These are phyloP conservation scores for Sporothrix sp. DNA, from an alignment of 2,329 filamentous ascomycete genomes.

Conservation along the genomic window DNA sequence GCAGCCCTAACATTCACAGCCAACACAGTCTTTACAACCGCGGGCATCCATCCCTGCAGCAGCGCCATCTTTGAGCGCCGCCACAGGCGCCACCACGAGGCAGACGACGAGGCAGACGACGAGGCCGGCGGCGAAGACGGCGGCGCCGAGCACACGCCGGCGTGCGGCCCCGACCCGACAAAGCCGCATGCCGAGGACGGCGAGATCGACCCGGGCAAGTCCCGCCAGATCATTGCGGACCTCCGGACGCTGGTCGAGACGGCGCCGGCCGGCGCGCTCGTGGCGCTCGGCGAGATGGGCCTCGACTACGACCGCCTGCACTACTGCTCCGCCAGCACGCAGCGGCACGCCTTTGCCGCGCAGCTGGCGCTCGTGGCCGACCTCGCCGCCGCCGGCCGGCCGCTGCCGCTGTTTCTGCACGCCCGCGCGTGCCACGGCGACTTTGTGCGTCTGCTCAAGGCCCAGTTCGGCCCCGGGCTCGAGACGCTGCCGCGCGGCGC, in stretches of 20 bases:
- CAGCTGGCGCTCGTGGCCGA: constrained; percentile 70
- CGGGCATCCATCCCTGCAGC: constrained; percentile 89
- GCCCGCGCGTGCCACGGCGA: constrained; percentile 79
- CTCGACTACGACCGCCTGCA: constrained; percentile 92
- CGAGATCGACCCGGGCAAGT: constrained; percentile 32
- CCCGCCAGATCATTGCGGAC: constrained; percentile 41
- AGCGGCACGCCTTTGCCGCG: constrained; percentile 73
- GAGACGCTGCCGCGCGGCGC: constrained; percentile 59
- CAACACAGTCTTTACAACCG: constrained; percentile 75
- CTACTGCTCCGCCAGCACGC: constrained; percentile 66
- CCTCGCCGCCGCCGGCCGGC: constrained; percentile 40
- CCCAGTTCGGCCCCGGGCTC: constrained; percentile 46
- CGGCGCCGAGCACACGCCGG: constrained; percentile 33
- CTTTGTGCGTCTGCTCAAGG: constrained; percentile 63
- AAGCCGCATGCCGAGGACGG: constrained; percentile 39
- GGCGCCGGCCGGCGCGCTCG: constrained; percentile 41
- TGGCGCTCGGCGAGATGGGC: constrained; percentile 90
- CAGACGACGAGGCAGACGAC: constrained; percentile 29
- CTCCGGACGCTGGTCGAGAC: constrained; percentile 56
- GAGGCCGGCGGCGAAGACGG: constrained; percentile 27
- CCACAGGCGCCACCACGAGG: constrained; percentile 35
- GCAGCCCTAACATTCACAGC: constrained; percentile 38
- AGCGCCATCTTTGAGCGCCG: constrained; percentile 63
- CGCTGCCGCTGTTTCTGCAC: constrained; percentile 85
- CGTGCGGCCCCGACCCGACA: constrained; percentile 44